Conservation (phyloP, 129 eudicot genomes). For the Kitagawia praeruptora region DNA sequence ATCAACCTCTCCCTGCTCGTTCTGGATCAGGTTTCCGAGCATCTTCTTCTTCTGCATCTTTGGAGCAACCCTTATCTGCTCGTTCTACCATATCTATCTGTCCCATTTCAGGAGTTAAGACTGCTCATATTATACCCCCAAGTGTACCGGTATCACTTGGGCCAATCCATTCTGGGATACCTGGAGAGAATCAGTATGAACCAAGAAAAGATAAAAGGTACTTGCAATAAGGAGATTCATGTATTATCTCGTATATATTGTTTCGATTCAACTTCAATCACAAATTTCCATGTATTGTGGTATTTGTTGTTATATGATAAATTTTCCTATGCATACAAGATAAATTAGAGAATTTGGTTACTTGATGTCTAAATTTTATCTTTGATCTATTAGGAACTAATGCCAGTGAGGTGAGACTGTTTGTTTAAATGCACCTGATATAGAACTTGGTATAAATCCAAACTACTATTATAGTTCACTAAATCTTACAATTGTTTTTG, state of each 20-base stretch:
- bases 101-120: slow-evolving; percentile 37
- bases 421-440: background rate
- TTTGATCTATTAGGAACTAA: background rate
- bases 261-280: background rate
- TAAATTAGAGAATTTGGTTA: background rate
- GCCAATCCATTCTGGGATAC: slow-evolving; percentile 29
- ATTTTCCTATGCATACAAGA: background rate
- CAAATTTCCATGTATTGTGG: background rate
- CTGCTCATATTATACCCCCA: slow-evolving; percentile 52
- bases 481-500: background rate
- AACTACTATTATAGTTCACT: background rate
- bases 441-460: background rate
- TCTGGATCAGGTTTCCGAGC: slow-evolving; percentile 25
- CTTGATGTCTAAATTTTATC: no score
- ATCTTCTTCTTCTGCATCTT: slow-evolving; percentile 14
- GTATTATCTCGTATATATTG: slow-evolving; percentile 18
- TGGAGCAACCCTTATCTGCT: slow-evolving; percentile 66
- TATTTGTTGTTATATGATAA: background rate
- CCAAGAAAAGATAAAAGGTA: slow-evolving; percentile 60
- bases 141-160: slow-evolving; percentile 42
- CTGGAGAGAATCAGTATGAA: slow-evolving; percentile 28
- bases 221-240: slow-evolving; percentile 3
- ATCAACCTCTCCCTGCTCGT: slow-evolving; percentile 45
- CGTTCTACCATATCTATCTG: slow-evolving; percentile 35
- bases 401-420: background rate